These are phyloP conservation scores for Orychophragmus violaceus DNA, from an alignment of 345 rosid species.

Conservation along the genomic window DNA sequence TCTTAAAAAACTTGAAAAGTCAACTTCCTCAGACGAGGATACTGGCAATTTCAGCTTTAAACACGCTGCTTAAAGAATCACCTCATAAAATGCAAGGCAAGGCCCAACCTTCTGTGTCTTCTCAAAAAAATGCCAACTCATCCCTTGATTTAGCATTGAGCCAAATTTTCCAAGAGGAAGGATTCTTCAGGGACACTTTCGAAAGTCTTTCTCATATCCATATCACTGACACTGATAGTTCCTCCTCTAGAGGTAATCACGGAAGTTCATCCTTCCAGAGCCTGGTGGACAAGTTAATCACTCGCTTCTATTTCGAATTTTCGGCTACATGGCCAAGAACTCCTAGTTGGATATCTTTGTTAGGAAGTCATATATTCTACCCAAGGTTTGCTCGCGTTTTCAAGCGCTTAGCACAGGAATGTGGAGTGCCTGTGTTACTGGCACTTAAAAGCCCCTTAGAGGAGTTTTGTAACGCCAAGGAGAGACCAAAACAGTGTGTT, in stretches of 20 bases:
- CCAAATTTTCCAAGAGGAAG: slow-evolving; percentile 80
- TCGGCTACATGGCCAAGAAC: slow-evolving; percentile 99
- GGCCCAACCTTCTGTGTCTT: slow-evolving; percentile 32
- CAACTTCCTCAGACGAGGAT: slow-evolving; percentile 99
- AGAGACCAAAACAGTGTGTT: slow-evolving; percentile 97
- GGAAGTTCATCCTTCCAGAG: slow-evolving; percentile 86
- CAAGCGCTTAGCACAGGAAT: slow-evolving; percentile 90
- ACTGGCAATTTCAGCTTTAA: slow-evolving; percentile 93
- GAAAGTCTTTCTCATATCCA: slow-evolving; percentile 94
- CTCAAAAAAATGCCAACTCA: slow-evolving; percentile 44
- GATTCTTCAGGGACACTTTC: slow-evolving; percentile 82
- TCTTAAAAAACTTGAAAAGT: slow-evolving; percentile 86
- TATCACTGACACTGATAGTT: slow-evolving; percentile 69
- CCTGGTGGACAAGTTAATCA: slow-evolving; percentile 85
- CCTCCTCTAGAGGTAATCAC: slow-evolving; percentile 74
- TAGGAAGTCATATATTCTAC: slow-evolving; percentile 89
- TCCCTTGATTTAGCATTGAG: slow-evolving; percentile 76
- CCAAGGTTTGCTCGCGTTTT: slow-evolving; percentile 89
- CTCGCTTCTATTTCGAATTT: slow-evolving; percentile 92
- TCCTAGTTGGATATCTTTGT: slow-evolving; percentile 92
- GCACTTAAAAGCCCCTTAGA: slow-evolving; percentile 67
- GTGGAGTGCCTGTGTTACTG: slow-evolving; percentile 74
- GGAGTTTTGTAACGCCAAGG: slow-evolving; percentile 83
- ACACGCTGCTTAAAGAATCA: slow-evolving; percentile 86
- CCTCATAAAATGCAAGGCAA: slow-evolving; percentile 68